These are phyloP conservation scores for Echium plantagineum DNA, from an alignment of 257 asterid species.

Conservation along the genomic window DNA sequence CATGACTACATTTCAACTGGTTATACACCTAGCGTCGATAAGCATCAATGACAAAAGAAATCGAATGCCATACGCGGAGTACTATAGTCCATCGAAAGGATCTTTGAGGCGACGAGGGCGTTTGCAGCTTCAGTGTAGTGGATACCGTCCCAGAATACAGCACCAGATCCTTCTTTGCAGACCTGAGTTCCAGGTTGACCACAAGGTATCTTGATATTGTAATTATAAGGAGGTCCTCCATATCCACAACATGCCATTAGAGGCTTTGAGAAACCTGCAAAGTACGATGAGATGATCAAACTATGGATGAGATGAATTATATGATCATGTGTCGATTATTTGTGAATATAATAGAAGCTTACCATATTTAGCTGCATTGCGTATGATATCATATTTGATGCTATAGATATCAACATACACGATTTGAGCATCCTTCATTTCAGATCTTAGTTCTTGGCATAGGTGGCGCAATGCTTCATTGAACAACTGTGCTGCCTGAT, in stretches of 20 bases:
- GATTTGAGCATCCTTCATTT: constrained; percentile 46
- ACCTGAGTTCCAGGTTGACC: constrained; percentile 53
- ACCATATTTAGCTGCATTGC: constrained; percentile 58
- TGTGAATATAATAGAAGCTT: constrained; percentile 8
- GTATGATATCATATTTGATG: constrained; percentile 66
- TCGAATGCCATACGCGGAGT: constrained; percentile 41
- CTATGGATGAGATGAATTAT: too few relatives aligned
- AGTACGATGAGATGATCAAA: neutral
- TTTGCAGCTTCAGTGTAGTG: constrained; percentile 89
- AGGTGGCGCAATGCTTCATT: constrained; percentile 46
- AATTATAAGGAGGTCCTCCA: constrained; percentile 87
- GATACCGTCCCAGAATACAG: constrained; percentile 72
- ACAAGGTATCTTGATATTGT: constrained; percentile 34
- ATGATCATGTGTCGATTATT: too few relatives aligned
- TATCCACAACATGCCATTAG: constrained; percentile 80
- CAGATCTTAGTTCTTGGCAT: constrained; percentile 39
- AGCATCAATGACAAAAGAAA: constrained; percentile 52
- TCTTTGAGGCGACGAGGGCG: constrained; percentile 41
- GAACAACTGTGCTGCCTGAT: constrained; percentile 52
- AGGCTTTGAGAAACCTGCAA: constrained; percentile 52
- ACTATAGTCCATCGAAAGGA: constrained; percentile 53
- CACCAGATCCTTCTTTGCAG: constrained; percentile 34
- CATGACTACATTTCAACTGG: too few relatives aligned
- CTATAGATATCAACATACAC: constrained; percentile 76
- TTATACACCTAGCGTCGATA: neutral